phyloP scores from a whole-genome alignment of 2,329 filamentous ascomycete genomes.

The Neofusicoccum cordaticola region DNA sequence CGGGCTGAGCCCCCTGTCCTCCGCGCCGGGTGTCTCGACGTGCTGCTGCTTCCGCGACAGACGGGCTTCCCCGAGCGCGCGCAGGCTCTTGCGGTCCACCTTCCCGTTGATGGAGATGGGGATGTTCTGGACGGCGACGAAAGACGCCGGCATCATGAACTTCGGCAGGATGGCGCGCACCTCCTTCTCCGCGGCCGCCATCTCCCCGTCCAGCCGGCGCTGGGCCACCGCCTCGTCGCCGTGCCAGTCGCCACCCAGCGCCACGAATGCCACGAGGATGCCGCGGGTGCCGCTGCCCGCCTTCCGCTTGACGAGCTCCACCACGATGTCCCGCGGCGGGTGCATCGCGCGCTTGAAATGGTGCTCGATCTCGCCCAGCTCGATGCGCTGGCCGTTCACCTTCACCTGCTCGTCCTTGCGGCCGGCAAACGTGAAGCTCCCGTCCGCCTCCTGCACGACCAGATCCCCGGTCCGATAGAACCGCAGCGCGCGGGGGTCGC shows the following conservation, averaged over 20 bases:
- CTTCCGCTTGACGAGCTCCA: background rate
- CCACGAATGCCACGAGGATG: background rate
- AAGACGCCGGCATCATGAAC: background rate
- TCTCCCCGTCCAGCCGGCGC: slow-evolving; percentile 24
- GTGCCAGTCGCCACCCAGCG: background rate
- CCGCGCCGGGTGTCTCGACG: background rate
- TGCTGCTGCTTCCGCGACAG: background rate
- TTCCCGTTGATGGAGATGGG: background rate
- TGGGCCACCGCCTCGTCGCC: background rate
- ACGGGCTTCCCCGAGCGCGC: background rate
- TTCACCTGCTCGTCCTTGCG: slow-evolving; percentile 39
- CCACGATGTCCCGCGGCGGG: background rate
- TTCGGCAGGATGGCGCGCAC: background rate
- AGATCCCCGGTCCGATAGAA: slow-evolving; percentile 28
- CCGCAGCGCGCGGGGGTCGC: slow-evolving; percentile 20
- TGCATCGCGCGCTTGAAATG: slow-evolving; percentile 30
- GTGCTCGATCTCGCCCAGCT: slow-evolving; percentile 40
- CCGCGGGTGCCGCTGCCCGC: background rate
- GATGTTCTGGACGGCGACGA: background rate
- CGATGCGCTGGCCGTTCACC: slow-evolving; percentile 36
- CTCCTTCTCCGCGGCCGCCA: background rate
- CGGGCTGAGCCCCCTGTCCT: slow-evolving; percentile 29
- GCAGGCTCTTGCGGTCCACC: background rate
- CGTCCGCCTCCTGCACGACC: slow-evolving; percentile 24
- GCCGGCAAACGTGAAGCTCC: slow-evolving; percentile 36